Conservation (phyloP, 805 yeast genomes). For the Ogataea dorogensis region DNA sequence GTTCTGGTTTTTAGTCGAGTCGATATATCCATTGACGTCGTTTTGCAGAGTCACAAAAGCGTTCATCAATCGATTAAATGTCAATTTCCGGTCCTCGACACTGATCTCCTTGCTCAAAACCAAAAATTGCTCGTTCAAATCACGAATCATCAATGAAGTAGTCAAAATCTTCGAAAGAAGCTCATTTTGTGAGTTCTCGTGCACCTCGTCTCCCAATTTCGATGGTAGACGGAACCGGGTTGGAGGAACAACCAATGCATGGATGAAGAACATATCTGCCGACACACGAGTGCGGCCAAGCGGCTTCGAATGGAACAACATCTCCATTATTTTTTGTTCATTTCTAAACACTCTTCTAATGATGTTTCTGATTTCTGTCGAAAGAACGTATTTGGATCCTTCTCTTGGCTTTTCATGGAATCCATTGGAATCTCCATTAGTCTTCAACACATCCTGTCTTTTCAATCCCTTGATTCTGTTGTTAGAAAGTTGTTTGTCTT, state of each 20-base stretch:
- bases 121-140: slow-evolving; percentile 80
- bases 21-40: slow-evolving; percentile 92
- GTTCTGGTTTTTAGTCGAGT: slow-evolving; percentile 84
- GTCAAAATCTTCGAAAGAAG: slow-evolving; percentile 75
- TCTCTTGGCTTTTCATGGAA: slow-evolving; percentile 44
- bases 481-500: slow-evolving; percentile 75
- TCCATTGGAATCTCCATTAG: slow-evolving; percentile 30
- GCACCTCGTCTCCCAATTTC: slow-evolving; percentile 93
- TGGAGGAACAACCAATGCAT: slow-evolving; percentile 89
- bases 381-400: slow-evolving; percentile 82
- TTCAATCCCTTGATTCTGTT: slow-evolving; percentile 79
- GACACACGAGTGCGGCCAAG: slow-evolving; percentile 41
- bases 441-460: slow-evolving; percentile 68
- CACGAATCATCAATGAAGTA: slow-evolving; percentile 80
- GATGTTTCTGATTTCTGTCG: slow-evolving; percentile 82
- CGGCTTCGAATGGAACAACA: slow-evolving; percentile 83
- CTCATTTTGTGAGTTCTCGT: slow-evolving; percentile 92
- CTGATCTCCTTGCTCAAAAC: slow-evolving; percentile 59
- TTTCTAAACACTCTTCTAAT: slow-evolving; percentile 70
- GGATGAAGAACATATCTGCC: slow-evolving; percentile 88
- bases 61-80: slow-evolving; percentile 90
- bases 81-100: slow-evolving; percentile 67
- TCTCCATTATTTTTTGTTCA: slow-evolving; percentile 68
- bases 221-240: slow-evolving; percentile 97
- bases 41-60: slow-evolving; percentile 93